Evolutionary conservation across 2,329 filamentous ascomycete genomes (phyloP), one percentile per base, ranked within the genome.

Genomic region (Hypoxylon sp.): DNA sequence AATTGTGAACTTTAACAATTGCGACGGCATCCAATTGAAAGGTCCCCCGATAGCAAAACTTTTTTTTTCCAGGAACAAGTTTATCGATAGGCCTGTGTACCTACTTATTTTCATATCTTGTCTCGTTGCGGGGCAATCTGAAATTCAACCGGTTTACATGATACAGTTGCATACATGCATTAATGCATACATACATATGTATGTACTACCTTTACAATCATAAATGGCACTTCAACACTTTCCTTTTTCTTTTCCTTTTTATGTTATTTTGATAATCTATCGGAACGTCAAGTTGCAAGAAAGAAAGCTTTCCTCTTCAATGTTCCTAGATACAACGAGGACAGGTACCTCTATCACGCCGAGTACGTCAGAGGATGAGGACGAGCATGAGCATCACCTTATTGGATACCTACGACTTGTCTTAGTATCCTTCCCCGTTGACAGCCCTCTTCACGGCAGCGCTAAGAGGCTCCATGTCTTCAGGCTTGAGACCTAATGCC

Each of bases 391-490:
- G 6, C 2, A 30, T 30, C 5, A 30, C 28, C 6, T 30, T 30
- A 6, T 30, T 9, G 28, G 6, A 9, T 30, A 25, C 25, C 25
- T 25, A 30, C 28, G 28, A 30, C 28, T 30, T 30, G 28, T 50
- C 19, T 51, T 65, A 70, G 46, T 52, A 68, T 50, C 63, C 63
- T 46, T 72, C 64, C 6, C 69, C 71, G 10, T 57, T 61, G 48
- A 78, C 69, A 9, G 77, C 75, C 65, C 75, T 77, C 55, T 63
- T 73, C 2, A 88, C 82, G 34, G 83, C 80, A 56, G 82, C 80
- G 60, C 81, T 77, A 68, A 93, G 74, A 0, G 82, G 84, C 63
- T 90, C 87, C 56, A 85, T 76, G 25, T 86, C 80, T 7, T 82
- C 83, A 3, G 82, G 82, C 5, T 75, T 72, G 10, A 86, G 38